These are phyloP conservation scores for Tubosaeta sp. DNA, from an alignment of 768 basidiomycete genomes.

Conservation along the genomic window DNA sequence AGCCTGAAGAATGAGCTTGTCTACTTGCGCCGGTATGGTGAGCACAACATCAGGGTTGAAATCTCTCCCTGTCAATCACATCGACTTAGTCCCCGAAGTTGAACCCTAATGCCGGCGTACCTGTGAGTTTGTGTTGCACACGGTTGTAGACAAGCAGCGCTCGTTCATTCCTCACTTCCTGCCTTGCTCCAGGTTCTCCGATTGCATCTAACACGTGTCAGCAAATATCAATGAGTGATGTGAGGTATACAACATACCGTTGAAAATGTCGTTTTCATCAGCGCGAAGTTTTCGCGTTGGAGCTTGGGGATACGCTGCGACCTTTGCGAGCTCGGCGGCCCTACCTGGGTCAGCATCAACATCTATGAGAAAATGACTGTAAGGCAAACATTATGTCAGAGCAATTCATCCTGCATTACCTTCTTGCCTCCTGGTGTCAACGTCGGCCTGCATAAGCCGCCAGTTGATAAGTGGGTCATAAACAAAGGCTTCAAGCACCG, in stretches of 20 bases:
- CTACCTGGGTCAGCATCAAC: slow-evolving; percentile 49
- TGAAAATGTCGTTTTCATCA: slow-evolving; percentile 92
- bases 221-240: not conserved
- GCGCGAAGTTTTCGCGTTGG: slow-evolving; percentile 80
- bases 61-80: slow-evolving; percentile 62
- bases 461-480: slow-evolving; percentile 98
- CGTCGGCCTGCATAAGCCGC: slow-evolving; percentile 86
- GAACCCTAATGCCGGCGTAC: slow-evolving; percentile 35
- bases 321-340: slow-evolving; percentile 59
- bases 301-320: slow-evolving; percentile 71
- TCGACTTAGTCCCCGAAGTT: not conserved
- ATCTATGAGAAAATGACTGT: slow-evolving; percentile 22
- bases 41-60: slow-evolving; percentile 83
- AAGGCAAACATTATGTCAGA: slow-evolving; percentile 3
- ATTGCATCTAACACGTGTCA: slow-evolving; percentile 32
- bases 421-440: slow-evolving; percentile 65
- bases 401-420: slow-evolving; percentile 37
- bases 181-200: slow-evolving; percentile 55
- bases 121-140: slow-evolving; percentile 92
- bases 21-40: slow-evolving; percentile 80
- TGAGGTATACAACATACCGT: slow-evolving; percentile 47
- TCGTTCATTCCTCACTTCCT: slow-evolving; percentile 87
- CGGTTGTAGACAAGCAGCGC: slow-evolving; percentile 92
- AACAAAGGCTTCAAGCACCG: slow-evolving; percentile 96
- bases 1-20: slow-evolving; percentile 89